A percentile compares a stretch with the other conserved stretches of the same genome.
phyloP scores from a whole-genome alignment of 768 basidiomycete genomes.

The Sarcodon aspratus region DNA sequence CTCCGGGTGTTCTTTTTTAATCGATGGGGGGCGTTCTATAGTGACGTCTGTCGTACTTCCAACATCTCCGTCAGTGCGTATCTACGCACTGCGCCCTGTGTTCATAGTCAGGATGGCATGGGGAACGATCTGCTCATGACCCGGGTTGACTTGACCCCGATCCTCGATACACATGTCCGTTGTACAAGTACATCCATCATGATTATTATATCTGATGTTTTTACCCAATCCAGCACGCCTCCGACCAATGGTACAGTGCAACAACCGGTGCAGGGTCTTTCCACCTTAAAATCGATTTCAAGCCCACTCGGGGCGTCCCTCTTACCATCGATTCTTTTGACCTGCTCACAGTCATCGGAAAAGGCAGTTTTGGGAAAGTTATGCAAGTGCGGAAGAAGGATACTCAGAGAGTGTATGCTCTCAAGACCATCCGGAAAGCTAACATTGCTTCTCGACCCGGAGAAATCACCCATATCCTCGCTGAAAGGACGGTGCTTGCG shows the following conservation, averaged over 20 bases:
- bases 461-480: constrained; percentile 96
- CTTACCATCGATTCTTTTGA: constrained; percentile 97
- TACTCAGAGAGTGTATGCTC: constrained; percentile 92
- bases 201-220: background rate
- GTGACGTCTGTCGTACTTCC: constrained; percentile 91
- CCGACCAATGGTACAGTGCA: constrained; percentile 86
- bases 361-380: constrained; percentile 96
- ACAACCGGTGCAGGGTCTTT: constrained; percentile 82
- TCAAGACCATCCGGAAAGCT: constrained; percentile 97
- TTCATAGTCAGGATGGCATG: constrained; percentile 83
- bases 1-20: constrained; percentile 2
- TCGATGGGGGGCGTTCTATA: constrained; percentile 15
- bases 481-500: constrained; percentile 93
- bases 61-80: constrained; percentile 90
- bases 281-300: constrained; percentile 93
- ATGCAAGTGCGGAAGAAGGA: constrained; percentile 99
- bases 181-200: background rate
- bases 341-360: constrained; percentile 94
- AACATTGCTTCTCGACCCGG: constrained; percentile 93
- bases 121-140: constrained; percentile 93
- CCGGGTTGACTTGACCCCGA: constrained; percentile 82
- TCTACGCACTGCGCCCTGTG: constrained; percentile 67
- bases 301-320: constrained; percentile 70
- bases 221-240: constrained; percentile 44
- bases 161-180: constrained; percentile 66